Conservation (phyloP, 2,329 filamentous ascomycete genomes). For the Fusarium buxicola region DNA sequence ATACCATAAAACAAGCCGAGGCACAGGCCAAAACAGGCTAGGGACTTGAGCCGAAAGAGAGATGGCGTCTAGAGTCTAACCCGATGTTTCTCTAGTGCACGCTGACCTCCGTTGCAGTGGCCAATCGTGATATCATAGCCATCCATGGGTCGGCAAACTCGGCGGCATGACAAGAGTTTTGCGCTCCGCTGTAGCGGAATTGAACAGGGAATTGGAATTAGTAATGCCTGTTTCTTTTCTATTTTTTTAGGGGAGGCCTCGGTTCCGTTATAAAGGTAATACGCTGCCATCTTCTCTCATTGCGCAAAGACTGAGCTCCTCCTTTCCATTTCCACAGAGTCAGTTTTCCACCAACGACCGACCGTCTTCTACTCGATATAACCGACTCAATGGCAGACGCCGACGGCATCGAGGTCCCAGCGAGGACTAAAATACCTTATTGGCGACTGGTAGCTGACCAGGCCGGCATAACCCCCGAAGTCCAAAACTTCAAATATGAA, state of each 20-base stretch:
- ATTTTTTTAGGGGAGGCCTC: too few relatives aligned
- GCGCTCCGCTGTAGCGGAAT: background rate
- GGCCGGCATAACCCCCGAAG: constrained; percentile 34
- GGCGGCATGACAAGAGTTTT: background rate
- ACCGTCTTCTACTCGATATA: background rate
- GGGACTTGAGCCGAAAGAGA: background rate
- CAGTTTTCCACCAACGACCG: constrained; percentile 6
- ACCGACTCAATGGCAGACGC: constrained; percentile 26
- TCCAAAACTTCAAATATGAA: constrained; percentile 34
- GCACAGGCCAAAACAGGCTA: constrained; percentile 1
- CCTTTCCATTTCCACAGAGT: background rate
- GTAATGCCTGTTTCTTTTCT: too few relatives aligned
- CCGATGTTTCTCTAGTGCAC: constrained; percentile 13
- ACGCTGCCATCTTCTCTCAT: background rate
- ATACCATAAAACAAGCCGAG: constrained; percentile 17
- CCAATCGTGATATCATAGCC: constrained; percentile 8
- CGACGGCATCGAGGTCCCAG: constrained; percentile 31
- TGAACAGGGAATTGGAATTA: background rate
- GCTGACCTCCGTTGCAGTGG: constrained; percentile 14
- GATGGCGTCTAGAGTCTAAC: background rate
- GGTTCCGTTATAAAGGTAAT: too few relatives aligned
- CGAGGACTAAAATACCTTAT: constrained; percentile 31
- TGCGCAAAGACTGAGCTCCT: background rate
- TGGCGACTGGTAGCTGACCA: constrained; percentile 36
- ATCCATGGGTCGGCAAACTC: background rate